Evolutionary conservation across 768 basidiomycete genomes (phyloP).

Genomic region (Hebeloma cylindrosporum): DNA sequence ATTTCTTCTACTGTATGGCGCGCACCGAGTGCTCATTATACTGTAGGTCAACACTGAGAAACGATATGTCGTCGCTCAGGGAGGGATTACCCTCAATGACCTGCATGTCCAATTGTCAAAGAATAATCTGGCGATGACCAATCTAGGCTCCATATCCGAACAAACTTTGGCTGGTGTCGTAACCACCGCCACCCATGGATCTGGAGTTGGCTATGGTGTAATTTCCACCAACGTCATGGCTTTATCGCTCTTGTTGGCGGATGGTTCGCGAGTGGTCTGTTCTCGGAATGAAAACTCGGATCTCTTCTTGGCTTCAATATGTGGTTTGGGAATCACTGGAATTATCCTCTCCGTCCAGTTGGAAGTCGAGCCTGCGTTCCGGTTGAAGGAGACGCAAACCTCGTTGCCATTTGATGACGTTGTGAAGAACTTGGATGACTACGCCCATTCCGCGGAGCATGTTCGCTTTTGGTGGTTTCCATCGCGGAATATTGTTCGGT

Average conservation of each 20-base stretch:
- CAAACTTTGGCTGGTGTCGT: conserved; percentile 92
- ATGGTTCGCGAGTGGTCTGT: conserved; percentile 68
- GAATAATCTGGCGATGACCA: conserved; percentile 80
- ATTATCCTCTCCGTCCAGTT: conserved; percentile 79
- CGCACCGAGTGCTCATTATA: too few species aligned
- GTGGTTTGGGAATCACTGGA: conserved; percentile 89
- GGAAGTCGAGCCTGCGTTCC: conserved; percentile 79
- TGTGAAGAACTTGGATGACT: conserved; percentile 50
- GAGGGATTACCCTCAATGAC: conserved; percentile 73
- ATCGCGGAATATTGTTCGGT: conserved; percentile 65
- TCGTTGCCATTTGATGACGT: conserved; percentile 64
- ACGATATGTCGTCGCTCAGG: conserved; percentile 67
- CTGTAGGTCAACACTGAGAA: conserved; percentile 71
- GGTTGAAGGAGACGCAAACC: conserved; percentile 70
- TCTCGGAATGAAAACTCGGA: conserved; percentile 63
- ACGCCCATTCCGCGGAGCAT: conserved; percentile 74
- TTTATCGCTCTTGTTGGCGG: conserved; percentile 73
- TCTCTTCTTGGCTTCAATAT: conserved; percentile 86
- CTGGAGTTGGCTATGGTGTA: conserved; percentile 76
- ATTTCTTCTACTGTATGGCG: conserved; percentile 30
- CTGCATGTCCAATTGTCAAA: conserved; percentile 68
- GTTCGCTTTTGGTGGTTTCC: conserved; percentile 98
- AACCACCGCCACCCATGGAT: conserved; percentile 94
- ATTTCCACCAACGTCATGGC: conserved; percentile 80
- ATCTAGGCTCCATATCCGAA: conserved; percentile 94